A percentile compares a stretch with the other conserved stretches of the same genome.
phyloP scores from a whole-genome alignment of 2,329 filamentous ascomycete species.

The Orbilia ellipsospora region DNA sequence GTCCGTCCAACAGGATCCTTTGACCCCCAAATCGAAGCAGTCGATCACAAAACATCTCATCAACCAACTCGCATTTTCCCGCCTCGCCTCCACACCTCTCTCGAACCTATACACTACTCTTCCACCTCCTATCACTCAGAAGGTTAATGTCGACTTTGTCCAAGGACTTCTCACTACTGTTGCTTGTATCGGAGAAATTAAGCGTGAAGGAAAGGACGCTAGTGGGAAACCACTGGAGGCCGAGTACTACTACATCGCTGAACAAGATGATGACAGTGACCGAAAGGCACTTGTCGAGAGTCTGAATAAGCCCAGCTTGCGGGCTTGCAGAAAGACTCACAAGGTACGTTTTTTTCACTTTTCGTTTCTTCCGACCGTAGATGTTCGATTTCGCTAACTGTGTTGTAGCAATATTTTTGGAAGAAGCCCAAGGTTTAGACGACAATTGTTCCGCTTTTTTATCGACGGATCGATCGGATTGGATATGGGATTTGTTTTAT shows the following conservation, averaged over 20 bases:
- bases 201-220: constrained; percentile 91
- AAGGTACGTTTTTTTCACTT: constrained; percentile 73
- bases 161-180: constrained; percentile 78
- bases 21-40: constrained; percentile 62
- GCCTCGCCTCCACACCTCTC: constrained; percentile 88
- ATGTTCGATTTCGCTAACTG: constrained; percentile 5
- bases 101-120: constrained; percentile 90
- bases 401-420: constrained; percentile 76
- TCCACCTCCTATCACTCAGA: constrained; percentile 68
- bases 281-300: constrained; percentile 86
- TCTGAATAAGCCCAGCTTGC: constrained; percentile 85
- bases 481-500: constrained; percentile 16
- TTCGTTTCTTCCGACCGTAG: constrained; percentile 4
- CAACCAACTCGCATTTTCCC: constrained; percentile 95
- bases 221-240: constrained; percentile 92
- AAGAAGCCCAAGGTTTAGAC: constrained; percentile 68
- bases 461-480: constrained; percentile 2
- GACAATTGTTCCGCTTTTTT: constrained; percentile 1
- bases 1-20: constrained; percentile 63
- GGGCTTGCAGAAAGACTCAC: constrained; percentile 92
- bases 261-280: constrained; percentile 81
- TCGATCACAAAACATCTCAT: constrained; percentile 84
- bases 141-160: constrained; percentile 73
- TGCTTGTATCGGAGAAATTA: constrained; percentile 85
- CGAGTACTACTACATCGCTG: constrained; percentile 96